phyloP scores from a whole-genome alignment of 2,329 filamentous ascomycete species.

The Ascochyta lentis region DNA sequence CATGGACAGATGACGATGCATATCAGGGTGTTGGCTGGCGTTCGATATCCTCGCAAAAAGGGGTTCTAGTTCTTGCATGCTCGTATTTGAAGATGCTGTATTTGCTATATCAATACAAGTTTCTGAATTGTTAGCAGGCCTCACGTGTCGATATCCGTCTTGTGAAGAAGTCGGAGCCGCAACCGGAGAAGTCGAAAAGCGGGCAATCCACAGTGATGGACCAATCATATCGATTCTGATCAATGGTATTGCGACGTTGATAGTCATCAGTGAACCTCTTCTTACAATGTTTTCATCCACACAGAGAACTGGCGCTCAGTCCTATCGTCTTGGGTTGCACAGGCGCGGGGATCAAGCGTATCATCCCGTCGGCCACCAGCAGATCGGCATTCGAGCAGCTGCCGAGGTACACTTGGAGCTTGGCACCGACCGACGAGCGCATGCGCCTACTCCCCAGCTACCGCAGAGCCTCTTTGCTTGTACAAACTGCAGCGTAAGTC shows the following conservation, averaged over 20 bases:
- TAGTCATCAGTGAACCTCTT: not conserved
- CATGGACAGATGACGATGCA: slow-evolving; percentile 3
- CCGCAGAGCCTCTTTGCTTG: slow-evolving; percentile 6
- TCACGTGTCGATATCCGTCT: not conserved
- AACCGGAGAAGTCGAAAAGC: not conserved
- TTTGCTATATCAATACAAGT: not conserved
- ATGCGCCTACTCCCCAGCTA: slow-evolving; percentile 4
- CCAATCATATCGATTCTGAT: not conserved
- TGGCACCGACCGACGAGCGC: slow-evolving; percentile 7
- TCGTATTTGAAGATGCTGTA: not conserved
- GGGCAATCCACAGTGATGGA: not conserved
- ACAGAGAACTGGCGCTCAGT: not conserved
- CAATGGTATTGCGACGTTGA: not conserved
- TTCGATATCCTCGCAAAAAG: slow-evolving; percentile 17
- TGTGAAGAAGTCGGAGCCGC: not conserved
- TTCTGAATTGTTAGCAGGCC: not conserved
- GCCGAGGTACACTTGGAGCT: slow-evolving; percentile 16
- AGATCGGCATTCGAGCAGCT: slow-evolving; percentile 6
- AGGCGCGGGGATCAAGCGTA: not conserved
- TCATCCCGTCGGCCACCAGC: not conserved
- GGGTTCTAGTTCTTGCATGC: not conserved
- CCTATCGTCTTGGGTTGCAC: not conserved
- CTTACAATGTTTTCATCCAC: too few species aligned
- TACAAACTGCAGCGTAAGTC: not conserved
- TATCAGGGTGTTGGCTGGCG: slow-evolving; percentile 12